These are phyloP conservation scores for Sclerotinia minor DNA, from an alignment of 2,329 filamentous ascomycete genomes.

Conservation along the genomic window DNA sequence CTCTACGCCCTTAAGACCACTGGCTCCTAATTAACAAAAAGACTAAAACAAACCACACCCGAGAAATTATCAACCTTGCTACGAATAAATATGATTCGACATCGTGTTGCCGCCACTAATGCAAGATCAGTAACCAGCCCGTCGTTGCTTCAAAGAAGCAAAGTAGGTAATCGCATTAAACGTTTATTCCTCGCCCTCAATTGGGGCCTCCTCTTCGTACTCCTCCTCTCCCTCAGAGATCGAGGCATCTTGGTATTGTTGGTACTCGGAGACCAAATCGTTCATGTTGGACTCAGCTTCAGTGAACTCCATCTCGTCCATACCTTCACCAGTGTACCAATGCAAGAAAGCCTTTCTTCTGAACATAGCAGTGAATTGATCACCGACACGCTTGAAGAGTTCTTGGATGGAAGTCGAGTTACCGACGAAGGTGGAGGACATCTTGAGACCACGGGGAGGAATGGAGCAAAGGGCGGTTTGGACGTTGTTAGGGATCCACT, in stretches of 20 bases:
- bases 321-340: constrained; percentile 99
- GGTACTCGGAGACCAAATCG: constrained; percentile 98
- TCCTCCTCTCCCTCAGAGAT: constrained; percentile 97
- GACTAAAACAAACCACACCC: constrained; percentile 25
- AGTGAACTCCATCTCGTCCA: constrained; percentile 99
- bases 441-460: constrained; percentile 94
- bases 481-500: constrained; percentile 99
- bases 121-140: constrained; percentile 27
- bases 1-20: constrained; percentile 34
- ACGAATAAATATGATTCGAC: constrained; percentile 33
- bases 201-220: constrained; percentile 74
- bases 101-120: constrained; percentile 32
- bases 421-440: constrained; percentile 98
- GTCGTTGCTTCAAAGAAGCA: constrained; percentile 28
- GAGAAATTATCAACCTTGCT: constrained; percentile 36
- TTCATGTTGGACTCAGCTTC: constrained; percentile 99
- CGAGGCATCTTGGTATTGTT: constrained; percentile 99
- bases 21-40: constrained; percentile 32
- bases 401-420: constrained; percentile 99
- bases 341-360: constrained; percentile 99
- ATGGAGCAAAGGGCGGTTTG: constrained; percentile 99
- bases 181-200: constrained; percentile 63
- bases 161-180: constrained; percentile 22
- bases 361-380: constrained; percentile 99
- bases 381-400: constrained; percentile 99